Evolutionary conservation across 2,329 filamentous ascomycete genomes (phyloP), one percentile per base, ranked within the genome.

Genomic region (Aspergillus latus): DNA sequence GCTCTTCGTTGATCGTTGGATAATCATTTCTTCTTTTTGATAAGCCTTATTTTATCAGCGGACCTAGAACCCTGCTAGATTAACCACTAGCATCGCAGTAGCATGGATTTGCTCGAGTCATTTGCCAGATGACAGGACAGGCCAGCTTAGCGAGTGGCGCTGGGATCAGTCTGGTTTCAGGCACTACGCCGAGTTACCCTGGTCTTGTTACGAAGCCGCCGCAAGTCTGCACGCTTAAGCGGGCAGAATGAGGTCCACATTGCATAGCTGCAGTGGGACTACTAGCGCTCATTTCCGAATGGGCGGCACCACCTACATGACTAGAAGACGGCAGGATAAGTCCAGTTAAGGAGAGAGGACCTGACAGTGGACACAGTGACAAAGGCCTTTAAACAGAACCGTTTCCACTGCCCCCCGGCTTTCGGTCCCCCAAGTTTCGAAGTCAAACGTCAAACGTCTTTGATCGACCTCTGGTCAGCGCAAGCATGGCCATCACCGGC

Each of bases 401-500:
- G 42, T 44, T 29, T 21, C 42, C 42, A 44, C 21, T 21, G 21
- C 21, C 21, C 28, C 44, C 44, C 44, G 16, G 39, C 13, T 32
- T 32, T 46, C 13, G 44, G 29, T 9, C 21, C 21, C 15, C 34
- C 34, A 13, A 37, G 34, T 13, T 37, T 37, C 26, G 42, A 44
- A 7, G 21, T 28, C 13, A 11, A 26, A 46, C 26, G 32, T 46
- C 28, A n/a, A 30, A 45, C 43, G 15, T 29, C 28, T 28, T 45
- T n/a, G 40, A 43, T 43, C 43, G 43, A 15, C 28, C 29, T 46
- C 29, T 11, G 44, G 13, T 32, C 44, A 1, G 29, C 8, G 30
- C 44, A 46, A 55, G 26, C 16, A 66, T 66, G 64, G 59, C 61
- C 11, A 62, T 66, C 37, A 58, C 52, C 36, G 57, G 32, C n/a